Conservation (phyloP, 257 asterid genomes). For the Solanum chaucha region DNA sequence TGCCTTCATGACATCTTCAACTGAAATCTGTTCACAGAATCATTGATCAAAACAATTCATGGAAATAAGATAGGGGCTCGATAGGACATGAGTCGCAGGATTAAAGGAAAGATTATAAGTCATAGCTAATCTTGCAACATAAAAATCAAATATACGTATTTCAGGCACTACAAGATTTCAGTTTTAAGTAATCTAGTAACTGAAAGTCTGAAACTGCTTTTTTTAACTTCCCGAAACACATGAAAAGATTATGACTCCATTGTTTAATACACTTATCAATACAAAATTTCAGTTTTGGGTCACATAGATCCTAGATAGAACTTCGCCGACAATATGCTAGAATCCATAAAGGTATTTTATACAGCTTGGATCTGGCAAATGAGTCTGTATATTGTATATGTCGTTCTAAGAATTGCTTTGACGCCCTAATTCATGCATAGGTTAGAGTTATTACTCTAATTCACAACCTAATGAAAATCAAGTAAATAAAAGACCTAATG, state of each 20-base stretch:
- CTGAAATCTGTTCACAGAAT: constrained; percentile 37
- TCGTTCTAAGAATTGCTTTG: background rate
- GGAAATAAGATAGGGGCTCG: background rate
- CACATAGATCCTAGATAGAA: background rate
- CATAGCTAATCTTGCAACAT: background rate
- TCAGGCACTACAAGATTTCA: background rate
- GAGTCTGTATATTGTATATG: background rate
- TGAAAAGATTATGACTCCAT: background rate
- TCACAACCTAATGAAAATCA: background rate
- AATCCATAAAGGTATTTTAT: background rate
- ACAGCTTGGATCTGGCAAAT: background rate
- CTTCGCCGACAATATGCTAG: background rate
- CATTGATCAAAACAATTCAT: constrained; percentile 15
- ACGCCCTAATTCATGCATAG: background rate
- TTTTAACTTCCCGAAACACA: background rate
- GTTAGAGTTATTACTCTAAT: background rate
- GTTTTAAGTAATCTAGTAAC: background rate
- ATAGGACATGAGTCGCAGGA: background rate
- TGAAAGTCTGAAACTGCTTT: background rate
- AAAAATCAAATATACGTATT: background rate
- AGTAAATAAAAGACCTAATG: background rate
- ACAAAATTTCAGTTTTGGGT: background rate
- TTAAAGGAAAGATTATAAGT: background rate
- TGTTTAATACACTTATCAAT: background rate
- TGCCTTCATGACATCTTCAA: constrained; percentile 72